Percentiles rank a stretch among this genome's conserved stretches.
Conservation (phyloP, 495 filamentous ascomycete species). For the Gamarada debralockiae region DNA sequence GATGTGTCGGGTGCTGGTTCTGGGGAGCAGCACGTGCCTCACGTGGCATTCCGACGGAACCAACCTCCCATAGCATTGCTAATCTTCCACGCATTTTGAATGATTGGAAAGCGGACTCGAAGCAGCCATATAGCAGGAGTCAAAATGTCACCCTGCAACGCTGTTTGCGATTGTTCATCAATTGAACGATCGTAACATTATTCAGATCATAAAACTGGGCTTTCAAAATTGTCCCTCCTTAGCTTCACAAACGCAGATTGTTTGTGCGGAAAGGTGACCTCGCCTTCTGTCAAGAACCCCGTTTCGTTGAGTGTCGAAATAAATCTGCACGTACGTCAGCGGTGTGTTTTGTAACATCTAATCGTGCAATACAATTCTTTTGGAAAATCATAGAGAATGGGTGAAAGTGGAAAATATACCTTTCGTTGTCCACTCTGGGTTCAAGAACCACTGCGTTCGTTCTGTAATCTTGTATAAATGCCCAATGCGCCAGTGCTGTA, state of each 20-base stretch:
- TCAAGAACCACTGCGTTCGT: constrained; percentile 82
- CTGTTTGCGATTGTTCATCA: background rate
- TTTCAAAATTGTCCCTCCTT: constrained; percentile 76
- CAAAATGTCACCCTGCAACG: background rate
- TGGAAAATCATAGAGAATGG: background rate
- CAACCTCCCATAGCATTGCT: too few relatives aligned
- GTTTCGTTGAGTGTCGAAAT: constrained; percentile 67
- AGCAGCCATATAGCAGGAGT: background rate
- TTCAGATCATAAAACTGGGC: constrained; percentile 58
- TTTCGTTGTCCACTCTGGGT: constrained; percentile 86
- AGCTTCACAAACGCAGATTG: constrained; percentile 85
- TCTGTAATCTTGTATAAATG: constrained; percentile 73
- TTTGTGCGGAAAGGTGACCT: constrained; percentile 89
- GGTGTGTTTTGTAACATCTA: too few relatives aligned
- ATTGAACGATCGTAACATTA: background rate
- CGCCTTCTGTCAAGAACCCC: constrained; percentile 86
- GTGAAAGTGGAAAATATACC: constrained; percentile 49
- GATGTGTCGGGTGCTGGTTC: too few relatives aligned
- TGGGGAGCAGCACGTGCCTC: too few relatives aligned
- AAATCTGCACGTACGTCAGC: constrained; percentile 50
- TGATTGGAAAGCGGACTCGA: background rate
- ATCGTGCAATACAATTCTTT: background rate
- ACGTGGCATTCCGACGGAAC: too few relatives aligned
- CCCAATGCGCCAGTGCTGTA: constrained; percentile 79
- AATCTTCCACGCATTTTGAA: too few relatives aligned